phyloP scores from a whole-genome alignment of 306 rosid genomes.

The Carpinus viminea region DNA sequence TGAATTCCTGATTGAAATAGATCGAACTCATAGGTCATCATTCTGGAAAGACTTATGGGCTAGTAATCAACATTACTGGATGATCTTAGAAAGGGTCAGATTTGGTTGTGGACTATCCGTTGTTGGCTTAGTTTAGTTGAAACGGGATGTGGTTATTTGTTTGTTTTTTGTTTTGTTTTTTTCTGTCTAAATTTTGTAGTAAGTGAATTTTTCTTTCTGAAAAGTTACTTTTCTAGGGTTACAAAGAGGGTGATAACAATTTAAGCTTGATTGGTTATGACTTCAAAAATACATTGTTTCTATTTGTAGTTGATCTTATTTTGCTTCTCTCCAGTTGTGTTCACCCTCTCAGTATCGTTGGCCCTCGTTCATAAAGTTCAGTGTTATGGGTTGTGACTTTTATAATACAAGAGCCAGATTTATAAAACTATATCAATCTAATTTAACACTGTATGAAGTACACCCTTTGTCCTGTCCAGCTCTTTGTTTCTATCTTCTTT shows the following conservation, averaged over 20 bases:
- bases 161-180: no score
- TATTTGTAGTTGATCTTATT: background rate
- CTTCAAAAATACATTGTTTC: background rate
- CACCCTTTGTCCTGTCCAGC: background rate
- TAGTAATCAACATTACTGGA: background rate
- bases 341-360: background rate
- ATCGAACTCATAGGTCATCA: background rate
- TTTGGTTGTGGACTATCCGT: background rate
- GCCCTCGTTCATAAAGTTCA: background rate
- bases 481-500: background rate
- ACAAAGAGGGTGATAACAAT: background rate
- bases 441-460: background rate
- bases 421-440: background rate
- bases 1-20: background rate
- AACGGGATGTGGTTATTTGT: background rate
- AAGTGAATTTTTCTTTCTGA: background rate
- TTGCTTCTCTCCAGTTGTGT: background rate
- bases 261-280: background rate
- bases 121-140: background rate
- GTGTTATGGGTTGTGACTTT: background rate
- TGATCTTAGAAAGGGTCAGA: background rate
- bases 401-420: background rate
- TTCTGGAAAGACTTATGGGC: background rate
- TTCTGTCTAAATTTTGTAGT: background rate
- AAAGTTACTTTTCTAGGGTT: background rate